These are phyloP conservation scores for Cystobasidium onofrii DNA, from an alignment of 768 basidiomycete genomes.

Conservation along the genomic window DNA sequence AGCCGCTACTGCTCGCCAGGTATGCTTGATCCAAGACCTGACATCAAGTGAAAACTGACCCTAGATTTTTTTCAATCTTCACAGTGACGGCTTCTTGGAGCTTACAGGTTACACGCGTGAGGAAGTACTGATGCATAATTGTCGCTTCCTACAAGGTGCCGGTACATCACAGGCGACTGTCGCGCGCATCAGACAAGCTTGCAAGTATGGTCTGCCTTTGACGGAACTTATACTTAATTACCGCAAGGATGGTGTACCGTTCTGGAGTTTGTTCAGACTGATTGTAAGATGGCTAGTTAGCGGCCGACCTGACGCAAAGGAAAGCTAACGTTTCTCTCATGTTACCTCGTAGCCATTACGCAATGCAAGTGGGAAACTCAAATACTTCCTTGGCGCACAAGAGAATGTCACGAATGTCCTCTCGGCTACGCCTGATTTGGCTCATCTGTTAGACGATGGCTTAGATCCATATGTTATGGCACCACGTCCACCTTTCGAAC, in stretches of 20 bases:
- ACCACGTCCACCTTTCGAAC: conserved; percentile 16
- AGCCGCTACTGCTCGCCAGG: conserved; percentile 19
- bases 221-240: conserved; percentile 31
- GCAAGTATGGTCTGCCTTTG: conserved; percentile 7
- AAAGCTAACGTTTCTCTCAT: too few species aligned
- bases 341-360: conserved; percentile 27
- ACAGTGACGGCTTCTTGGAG: conserved; percentile 32
- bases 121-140: conserved; percentile 27
- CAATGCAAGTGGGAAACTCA: conserved; percentile 27
- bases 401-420: conserved; percentile 23
- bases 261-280: conserved; percentile 34
- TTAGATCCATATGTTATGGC: conserved; percentile 23
- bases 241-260: conserved; percentile 31
- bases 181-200: conserved; percentile 27
- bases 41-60: not conserved
- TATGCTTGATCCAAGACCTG: not conserved
- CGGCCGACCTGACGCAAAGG: not conserved
- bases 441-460: conserved; percentile 28
- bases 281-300: conserved; percentile 11
- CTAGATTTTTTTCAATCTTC: not conserved
- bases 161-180: conserved; percentile 21
- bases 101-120: conserved; percentile 21
- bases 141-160: conserved; percentile 34
- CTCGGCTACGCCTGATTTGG: conserved; percentile 13
- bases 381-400: conserved; percentile 32